phyloP scores from a whole-genome alignment of 495 filamentous ascomycete genomes.

The Lasiosphaeris hirsuta region DNA sequence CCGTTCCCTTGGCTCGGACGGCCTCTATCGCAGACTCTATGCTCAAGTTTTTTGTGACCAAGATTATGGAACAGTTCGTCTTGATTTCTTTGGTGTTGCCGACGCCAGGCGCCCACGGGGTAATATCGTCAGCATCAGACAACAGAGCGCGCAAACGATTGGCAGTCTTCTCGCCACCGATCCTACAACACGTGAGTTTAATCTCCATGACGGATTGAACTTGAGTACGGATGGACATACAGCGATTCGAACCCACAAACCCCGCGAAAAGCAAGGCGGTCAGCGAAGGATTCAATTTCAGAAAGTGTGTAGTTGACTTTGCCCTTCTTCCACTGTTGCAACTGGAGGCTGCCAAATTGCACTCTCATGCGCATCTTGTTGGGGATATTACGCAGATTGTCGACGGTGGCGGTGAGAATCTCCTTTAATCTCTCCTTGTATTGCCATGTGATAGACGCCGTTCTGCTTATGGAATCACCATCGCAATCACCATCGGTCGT shows the following conservation, averaged over 20 bases:
- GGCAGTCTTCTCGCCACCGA: neutral
- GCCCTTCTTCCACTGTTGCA: constrained; percentile 43
- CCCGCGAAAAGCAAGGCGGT: constrained; percentile 26
- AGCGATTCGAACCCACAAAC: constrained; percentile 30
- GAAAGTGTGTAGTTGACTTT: constrained; percentile 39
- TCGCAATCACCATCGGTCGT: too few relatives aligned
- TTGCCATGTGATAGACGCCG: neutral
- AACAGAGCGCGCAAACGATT: neutral
- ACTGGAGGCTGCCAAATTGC: constrained; percentile 52
- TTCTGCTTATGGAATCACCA: too few relatives aligned
- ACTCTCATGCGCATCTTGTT: constrained; percentile 47
- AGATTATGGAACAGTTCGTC: constrained; percentile 6
- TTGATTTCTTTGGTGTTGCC: neutral
- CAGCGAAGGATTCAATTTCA: constrained; percentile 50
- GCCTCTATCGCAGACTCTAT: constrained; percentile 15
- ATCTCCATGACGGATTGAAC: neutral
- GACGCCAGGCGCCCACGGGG: neutral
- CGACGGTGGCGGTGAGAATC: neutral
- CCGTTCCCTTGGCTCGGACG: neutral
- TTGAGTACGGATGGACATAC: constrained; percentile 22
- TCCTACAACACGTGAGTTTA: neutral
- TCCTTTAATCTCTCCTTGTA: constrained; percentile 12
- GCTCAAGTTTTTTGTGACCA: constrained; percentile 21
- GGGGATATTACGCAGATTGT: constrained; percentile 12
- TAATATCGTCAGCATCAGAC: neutral